Base-by-base conservation (phyloP, 352 stramenopile genomes). In the Phytopythium litorale region DNA sequence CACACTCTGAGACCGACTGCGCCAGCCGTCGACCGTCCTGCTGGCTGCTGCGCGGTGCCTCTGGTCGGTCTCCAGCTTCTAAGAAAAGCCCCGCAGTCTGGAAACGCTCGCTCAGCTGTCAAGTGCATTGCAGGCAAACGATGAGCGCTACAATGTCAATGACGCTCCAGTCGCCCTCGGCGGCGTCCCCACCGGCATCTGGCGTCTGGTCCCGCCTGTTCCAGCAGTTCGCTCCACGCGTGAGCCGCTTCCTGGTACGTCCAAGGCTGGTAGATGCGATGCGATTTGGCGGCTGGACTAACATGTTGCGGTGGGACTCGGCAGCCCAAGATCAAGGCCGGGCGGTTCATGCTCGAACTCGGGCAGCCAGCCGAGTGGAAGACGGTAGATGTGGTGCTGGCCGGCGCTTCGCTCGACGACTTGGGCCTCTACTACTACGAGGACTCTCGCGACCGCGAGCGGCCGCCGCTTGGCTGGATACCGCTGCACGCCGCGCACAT, bases 351-450 rank as follows among this genome's bases (percentile, higher is more conserved):
- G 18, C 58, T 92, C 11, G 84, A 92, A 57, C 58, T 89, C 5
- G 81, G 78, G 3, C 60, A 73, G 11, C 55, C 61, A 13, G 60
- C 70, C n/a, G 72, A 87, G 43, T 92, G 81, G 84, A 78, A 76
- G 54, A 67, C 73, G 3, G 88, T 84, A 53, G 76, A 89, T 21
- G 77, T 91, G 19, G 74, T 85, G 58, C 71, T 92, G 28, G 84
- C 83, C 1, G 84, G 84, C 35, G 64, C 74, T 3, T 80, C 55
- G 49, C 58, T 81, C 23, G 62, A 56, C 2, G 83, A 92, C 33
- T 52, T 92, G 18, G 79, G 76, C 4, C 73, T 92, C 7, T 90
- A 89, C 53, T 92, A 91, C 69, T 89, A 84, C 57, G 65, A 72
- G 1, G 59, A 73, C 38, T 84, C 78, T 48, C 49, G 55, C 33